A percentile compares a stretch with the other conserved stretches of the same genome.
phyloP scores from a whole-genome alignment of 2,329 filamentous ascomycete species.

The Cyclaneusma minus region DNA sequence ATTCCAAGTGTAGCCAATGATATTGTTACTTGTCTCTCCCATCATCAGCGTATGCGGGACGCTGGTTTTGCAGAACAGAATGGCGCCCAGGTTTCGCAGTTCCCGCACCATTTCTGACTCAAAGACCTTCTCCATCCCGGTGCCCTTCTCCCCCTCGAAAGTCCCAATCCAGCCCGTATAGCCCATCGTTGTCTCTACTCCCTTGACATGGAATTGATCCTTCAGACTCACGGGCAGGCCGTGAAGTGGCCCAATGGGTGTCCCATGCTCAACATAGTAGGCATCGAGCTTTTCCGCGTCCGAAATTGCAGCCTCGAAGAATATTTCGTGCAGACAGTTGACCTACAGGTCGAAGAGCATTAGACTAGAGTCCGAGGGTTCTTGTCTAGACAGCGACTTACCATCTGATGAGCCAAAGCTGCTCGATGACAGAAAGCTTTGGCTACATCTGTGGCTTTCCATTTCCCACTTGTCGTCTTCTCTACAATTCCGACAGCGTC shows the following conservation, averaged over 20 bases:
- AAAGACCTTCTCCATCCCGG: constrained; percentile 30
- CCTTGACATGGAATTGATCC: constrained; percentile 20
- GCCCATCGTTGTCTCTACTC: constrained; percentile 30
- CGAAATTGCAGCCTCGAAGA: constrained; percentile 35
- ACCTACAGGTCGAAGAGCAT: constrained; percentile 30
- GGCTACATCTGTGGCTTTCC: constrained; percentile 39
- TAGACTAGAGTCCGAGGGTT: neutral
- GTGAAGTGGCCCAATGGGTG: constrained; percentile 22
- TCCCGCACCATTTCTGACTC: constrained; percentile 31
- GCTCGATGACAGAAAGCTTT: constrained; percentile 37
- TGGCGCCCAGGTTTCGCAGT: constrained; percentile 22
- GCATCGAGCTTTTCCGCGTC: constrained; percentile 35
- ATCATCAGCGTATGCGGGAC: constrained; percentile 23
- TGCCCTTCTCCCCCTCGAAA: constrained; percentile 36
- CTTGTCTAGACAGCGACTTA: constrained; percentile 39
- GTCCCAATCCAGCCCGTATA: constrained; percentile 52
- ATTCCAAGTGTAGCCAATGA: constrained; percentile 23
- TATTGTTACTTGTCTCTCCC: constrained; percentile 26
- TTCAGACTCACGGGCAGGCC: constrained; percentile 25
- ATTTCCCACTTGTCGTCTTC: constrained; percentile 34
- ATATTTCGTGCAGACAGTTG: constrained; percentile 41
- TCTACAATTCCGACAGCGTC: constrained; percentile 39
- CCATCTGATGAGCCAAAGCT: constrained; percentile 36
- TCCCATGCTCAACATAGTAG: constrained; percentile 24
- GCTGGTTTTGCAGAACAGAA: constrained; percentile 25